Evolutionary conservation across 805 yeast genomes (phyloP).

Genomic region (Metschnikowia cerradonensis): DNA sequence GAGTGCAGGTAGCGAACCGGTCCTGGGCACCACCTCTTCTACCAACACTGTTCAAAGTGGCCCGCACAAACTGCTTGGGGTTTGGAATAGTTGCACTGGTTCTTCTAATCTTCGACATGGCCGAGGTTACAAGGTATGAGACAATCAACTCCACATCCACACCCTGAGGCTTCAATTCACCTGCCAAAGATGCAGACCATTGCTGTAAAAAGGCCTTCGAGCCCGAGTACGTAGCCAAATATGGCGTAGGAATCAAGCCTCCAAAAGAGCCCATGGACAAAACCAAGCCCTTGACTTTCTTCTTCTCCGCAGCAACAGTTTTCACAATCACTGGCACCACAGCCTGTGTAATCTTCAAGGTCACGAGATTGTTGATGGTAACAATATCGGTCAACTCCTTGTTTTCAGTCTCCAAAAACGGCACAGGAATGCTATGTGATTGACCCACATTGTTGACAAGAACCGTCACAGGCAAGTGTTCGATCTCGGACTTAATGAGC

Average conservation of each 20-base stretch:
- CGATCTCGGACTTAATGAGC: conserved; percentile 43
- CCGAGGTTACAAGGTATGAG: conserved; percentile 88
- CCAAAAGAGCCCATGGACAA: conserved; percentile 97
- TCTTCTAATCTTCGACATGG: conserved; percentile 90
- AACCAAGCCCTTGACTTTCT: conserved; percentile 62
- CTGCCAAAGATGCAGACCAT: conserved; percentile 88
- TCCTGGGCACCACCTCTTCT: conserved; percentile 92
- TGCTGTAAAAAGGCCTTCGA: conserved; percentile 92
- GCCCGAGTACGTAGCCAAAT: conserved; percentile 90
- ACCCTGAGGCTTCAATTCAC: conserved; percentile 64
- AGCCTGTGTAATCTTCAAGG: conserved; percentile 78
- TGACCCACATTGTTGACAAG: conserved; percentile 92
- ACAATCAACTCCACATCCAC: conserved; percentile 84
- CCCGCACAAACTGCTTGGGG: conserved; percentile 73
- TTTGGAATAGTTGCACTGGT: conserved; percentile 73
- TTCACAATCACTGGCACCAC: conserved; percentile 66
- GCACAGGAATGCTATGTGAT: conserved; percentile 92
- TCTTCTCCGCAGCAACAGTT: conserved; percentile 41
- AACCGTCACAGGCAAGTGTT: conserved; percentile 60
- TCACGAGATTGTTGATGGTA: conserved; percentile 79
- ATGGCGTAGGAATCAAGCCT: conserved; percentile 89
- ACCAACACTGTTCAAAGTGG: conserved; percentile 68
- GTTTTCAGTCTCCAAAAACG: conserved; percentile 75
- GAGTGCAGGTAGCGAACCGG: conserved; percentile 80
- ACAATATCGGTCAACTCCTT: conserved; percentile 76